Conservation (phyloP, 768 basidiomycete genomes). For the Myochromella boudieri region DNA sequence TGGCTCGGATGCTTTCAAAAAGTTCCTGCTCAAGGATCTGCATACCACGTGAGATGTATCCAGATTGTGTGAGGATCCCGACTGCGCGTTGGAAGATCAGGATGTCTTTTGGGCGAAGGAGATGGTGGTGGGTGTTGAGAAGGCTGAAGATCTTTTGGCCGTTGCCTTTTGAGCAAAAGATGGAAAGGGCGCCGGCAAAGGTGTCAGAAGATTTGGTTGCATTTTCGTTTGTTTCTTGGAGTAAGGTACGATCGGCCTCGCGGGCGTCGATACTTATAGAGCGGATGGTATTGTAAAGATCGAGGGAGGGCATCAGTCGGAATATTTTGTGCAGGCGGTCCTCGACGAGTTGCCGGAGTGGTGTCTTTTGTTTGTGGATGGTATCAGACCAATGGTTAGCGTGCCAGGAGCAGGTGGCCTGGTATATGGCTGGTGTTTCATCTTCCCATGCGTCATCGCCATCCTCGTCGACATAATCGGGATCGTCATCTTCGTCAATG, state of each 20-base stretch:
- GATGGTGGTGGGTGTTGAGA: conserved; percentile 46
- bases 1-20: conserved; percentile 39
- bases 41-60: conserved; percentile 32
- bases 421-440: conserved; percentile 30
- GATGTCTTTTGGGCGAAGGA: conserved; percentile 63
- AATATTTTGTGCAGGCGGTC: conserved; percentile 47
- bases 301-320: conserved; percentile 44
- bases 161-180: conserved; percentile 40
- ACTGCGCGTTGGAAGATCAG: conserved; percentile 45
- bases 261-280: conserved; percentile 34
- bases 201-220: conserved; percentile 53
- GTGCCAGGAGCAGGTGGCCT: conserved; percentile 34
- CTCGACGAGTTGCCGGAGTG: conserved; percentile 45
- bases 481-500: conserved; percentile 8
- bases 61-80: conserved; percentile 29
- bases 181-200: conserved; percentile 54
- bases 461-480: conserved; percentile 17
- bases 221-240: conserved; percentile 32
- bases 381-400: conserved; percentile 52
- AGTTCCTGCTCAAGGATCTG: conserved; percentile 55
- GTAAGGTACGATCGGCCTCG: conserved; percentile 32
- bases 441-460: conserved; percentile 28
- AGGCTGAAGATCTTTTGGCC: conserved; percentile 35
- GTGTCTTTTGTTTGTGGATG: conserved; percentile 37
- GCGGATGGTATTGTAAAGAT: conserved; percentile 44